These are phyloP conservation scores for Sporothrix sp. DNA, from an alignment of 2,329 filamentous ascomycete genomes.

Conservation along the genomic window DNA sequence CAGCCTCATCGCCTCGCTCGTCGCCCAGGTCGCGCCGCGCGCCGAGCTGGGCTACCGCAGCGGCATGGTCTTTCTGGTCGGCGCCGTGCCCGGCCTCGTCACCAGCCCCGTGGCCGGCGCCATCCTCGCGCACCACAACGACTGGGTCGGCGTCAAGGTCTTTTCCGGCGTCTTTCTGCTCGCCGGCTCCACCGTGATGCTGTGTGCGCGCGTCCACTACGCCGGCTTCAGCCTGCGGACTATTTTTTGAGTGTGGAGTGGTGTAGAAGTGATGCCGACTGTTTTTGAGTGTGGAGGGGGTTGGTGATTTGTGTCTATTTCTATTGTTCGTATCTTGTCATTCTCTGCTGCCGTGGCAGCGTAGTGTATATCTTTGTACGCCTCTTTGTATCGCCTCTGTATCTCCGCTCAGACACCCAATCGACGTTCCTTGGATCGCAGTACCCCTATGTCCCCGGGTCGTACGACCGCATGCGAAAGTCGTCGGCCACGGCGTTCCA, in stretches of 20 bases:
- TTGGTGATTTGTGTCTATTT: not conserved
- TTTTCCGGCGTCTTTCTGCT: conserved; percentile 28
- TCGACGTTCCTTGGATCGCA: not conserved
- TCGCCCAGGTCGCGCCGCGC: conserved; percentile 44
- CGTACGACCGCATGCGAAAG: conserved; percentile 10
- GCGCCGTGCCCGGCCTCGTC: conserved; percentile 42
- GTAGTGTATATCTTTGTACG: too few relatives aligned
- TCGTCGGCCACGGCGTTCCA: conserved; percentile 15
- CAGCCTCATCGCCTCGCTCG: conserved; percentile 29
- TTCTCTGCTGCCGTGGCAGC: too few relatives aligned
- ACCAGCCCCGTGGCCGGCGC: conserved; percentile 42
- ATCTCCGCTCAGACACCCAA: not conserved
- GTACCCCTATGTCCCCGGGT: not conserved
- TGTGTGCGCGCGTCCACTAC: conserved; percentile 20
- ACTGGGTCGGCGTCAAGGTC: conserved; percentile 29
- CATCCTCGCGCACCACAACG: conserved; percentile 17
- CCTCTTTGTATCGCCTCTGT: not conserved
- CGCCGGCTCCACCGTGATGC: conserved; percentile 22
- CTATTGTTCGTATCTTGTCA: not conserved
- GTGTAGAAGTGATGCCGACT: too few relatives aligned
- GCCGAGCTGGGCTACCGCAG: conserved; percentile 45
- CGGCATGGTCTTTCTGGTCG: conserved; percentile 41
- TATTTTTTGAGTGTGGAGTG: conserved; percentile 22
- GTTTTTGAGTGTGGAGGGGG: not conserved
- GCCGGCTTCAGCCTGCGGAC: conserved; percentile 22